Evolutionary conservation across 805 yeast species (phyloP).

Genomic region (Saccharomycopsis fermentans): DNA sequence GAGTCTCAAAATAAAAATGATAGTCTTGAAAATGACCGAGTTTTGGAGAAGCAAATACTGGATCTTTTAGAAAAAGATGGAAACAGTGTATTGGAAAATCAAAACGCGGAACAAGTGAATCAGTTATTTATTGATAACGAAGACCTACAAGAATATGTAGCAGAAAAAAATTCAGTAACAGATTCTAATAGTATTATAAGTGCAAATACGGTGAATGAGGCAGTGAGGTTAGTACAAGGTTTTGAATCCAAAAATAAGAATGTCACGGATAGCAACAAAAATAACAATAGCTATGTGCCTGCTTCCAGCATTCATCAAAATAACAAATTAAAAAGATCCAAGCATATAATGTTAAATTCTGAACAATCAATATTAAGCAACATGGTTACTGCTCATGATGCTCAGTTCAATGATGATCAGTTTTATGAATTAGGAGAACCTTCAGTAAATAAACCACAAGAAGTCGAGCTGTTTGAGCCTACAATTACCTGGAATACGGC

Average conservation of each 20-base stretch:
- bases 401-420: background rate
- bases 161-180: background rate
- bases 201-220: background rate
- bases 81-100: background rate
- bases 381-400: background rate
- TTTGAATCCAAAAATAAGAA: background rate
- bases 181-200: too few relatives aligned
- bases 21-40: background rate
- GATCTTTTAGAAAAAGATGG: background rate
- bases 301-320: background rate
- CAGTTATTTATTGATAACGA: background rate
- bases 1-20: background rate
- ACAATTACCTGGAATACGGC: conserved; percentile 16
- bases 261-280: background rate
- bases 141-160: background rate
- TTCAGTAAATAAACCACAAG: background rate
- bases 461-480: conserved; percentile 1
- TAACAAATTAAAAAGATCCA: background rate
- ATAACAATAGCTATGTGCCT: background rate
- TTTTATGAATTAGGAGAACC: background rate
- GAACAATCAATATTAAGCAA: background rate
- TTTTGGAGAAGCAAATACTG: background rate
- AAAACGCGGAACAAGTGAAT: background rate
- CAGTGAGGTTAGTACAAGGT: background rate
- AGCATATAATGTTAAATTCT: background rate